Conservation (phyloP, 2,329 filamentous ascomycete genomes). For the Fusarium udum region DNA sequence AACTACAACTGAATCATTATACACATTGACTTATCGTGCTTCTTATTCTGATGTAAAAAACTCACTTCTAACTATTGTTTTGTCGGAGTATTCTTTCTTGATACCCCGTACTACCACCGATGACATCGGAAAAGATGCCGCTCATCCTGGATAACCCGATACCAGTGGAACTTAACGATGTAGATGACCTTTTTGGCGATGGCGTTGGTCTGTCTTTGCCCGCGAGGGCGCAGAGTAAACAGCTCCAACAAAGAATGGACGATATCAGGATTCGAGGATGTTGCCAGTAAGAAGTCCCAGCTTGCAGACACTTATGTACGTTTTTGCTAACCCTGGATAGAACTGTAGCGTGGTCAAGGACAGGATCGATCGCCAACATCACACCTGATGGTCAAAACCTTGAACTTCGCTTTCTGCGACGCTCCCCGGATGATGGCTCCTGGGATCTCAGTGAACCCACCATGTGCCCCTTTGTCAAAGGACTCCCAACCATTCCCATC, state of each 20-base stretch:
- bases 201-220: slow-evolving; percentile 67
- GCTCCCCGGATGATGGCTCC: slow-evolving; percentile 72
- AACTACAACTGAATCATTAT: slow-evolving; percentile 23
- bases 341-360: slow-evolving; percentile 86
- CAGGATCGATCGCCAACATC: slow-evolving; percentile 86
- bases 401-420: slow-evolving; percentile 76
- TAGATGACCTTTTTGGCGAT: slow-evolving; percentile 81
- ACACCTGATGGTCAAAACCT: slow-evolving; percentile 75
- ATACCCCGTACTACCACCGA: slow-evolving; percentile 35
- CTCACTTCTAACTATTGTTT: slow-evolving; percentile 1
- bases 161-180: slow-evolving; percentile 65
- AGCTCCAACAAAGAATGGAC: slow-evolving; percentile 77
- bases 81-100: slow-evolving; percentile 26
- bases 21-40: neutral
- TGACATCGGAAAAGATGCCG: slow-evolving; percentile 55
- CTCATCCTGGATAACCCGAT: slow-evolving; percentile 56
- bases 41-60: slow-evolving; percentile 22
- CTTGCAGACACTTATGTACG: neutral
- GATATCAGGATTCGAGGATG: slow-evolving; percentile 80
- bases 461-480: slow-evolving; percentile 67
- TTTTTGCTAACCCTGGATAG: slow-evolving; percentile 56
- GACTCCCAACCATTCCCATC: slow-evolving; percentile 71
- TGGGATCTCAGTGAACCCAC: slow-evolving; percentile 84
- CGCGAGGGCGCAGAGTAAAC: slow-evolving; percentile 60
- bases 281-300: slow-evolving; percentile 72